Percentiles rank a stretch among this genome's conserved stretches.
Conservation (phyloP, 192 early-diverging fungal species). For the Backusella tarrabulga region DNA sequence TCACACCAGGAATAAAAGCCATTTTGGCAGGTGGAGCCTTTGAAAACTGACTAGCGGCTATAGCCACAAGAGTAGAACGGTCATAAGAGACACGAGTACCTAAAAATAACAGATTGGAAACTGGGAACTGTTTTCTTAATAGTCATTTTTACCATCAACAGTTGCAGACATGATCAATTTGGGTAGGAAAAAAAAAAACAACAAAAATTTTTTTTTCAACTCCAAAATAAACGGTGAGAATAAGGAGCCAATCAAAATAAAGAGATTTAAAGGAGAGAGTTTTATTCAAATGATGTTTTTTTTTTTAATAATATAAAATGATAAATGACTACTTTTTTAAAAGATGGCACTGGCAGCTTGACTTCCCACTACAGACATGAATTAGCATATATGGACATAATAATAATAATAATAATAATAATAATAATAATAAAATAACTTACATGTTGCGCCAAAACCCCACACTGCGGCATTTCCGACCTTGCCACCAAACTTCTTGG, state of each 20-base stretch:
- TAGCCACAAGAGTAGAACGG: constrained; percentile 56
- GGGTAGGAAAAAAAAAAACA: background rate
- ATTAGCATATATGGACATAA: background rate
- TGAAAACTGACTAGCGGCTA: constrained; percentile 60
- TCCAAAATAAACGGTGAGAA: too few species aligned
- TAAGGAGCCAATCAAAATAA: background rate
- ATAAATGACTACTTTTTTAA: constrained; percentile 7
- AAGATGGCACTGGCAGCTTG: constrained; percentile 21
- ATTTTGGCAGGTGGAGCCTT: constrained; percentile 57
- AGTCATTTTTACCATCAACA: background rate
- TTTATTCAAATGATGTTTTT: background rate
- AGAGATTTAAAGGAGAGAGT: background rate
- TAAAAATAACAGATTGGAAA: background rate
- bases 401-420: background rate
- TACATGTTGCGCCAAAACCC: constrained; percentile 32
- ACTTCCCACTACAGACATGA: constrained; percentile 10
- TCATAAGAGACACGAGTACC: constrained; percentile 68
- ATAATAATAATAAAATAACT: background rate
- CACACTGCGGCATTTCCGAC: constrained; percentile 24
- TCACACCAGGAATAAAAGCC: constrained; percentile 61
- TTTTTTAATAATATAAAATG: background rate
- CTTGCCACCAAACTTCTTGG: constrained; percentile 29
- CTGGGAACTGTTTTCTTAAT: too few species aligned
- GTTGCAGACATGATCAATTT: background rate
- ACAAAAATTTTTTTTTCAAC: constrained; percentile 10